phyloP scores from a whole-genome alignment of 768 basidiomycete species.

The Suillus hirtellus region DNA sequence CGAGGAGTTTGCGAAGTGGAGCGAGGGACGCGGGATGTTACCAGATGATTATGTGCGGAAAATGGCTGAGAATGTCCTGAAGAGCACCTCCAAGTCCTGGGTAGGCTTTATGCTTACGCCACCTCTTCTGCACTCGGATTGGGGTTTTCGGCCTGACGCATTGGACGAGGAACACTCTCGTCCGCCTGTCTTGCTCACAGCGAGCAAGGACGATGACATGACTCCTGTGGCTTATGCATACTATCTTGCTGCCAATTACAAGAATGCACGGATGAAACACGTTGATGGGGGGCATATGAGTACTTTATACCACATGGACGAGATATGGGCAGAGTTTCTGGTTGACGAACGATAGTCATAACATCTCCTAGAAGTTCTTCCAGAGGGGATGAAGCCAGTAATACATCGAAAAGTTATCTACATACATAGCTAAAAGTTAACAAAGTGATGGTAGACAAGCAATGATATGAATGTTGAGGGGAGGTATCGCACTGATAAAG shows the following conservation, averaged over 20 bases:
- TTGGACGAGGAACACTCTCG: slow-evolving; percentile 47
- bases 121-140: slow-evolving; percentile 47
- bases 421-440: slow-evolving; percentile 4
- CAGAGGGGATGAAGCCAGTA: slow-evolving; percentile 10
- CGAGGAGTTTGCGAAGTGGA: slow-evolving; percentile 40
- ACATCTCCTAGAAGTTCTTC: not conserved
- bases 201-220: slow-evolving; percentile 43
- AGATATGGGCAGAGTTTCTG: slow-evolving; percentile 43
- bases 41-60: slow-evolving; percentile 46
- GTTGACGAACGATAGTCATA: slow-evolving; percentile 13
- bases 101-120: slow-evolving; percentile 49
- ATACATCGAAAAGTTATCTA: not conserved
- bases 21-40: slow-evolving; percentile 36
- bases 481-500: slow-evolving; percentile 25
- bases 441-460: not conserved
- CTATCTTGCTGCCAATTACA: slow-evolving; percentile 50
- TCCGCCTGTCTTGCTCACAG: slow-evolving; percentile 47
- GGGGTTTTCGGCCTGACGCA: slow-evolving; percentile 46
- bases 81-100: slow-evolving; percentile 53
- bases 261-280: slow-evolving; percentile 41
- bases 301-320: slow-evolving; percentile 44
- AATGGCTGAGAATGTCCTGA: slow-evolving; percentile 42
- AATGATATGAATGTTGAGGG: slow-evolving; percentile 22
- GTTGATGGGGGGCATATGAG: slow-evolving; percentile 54
- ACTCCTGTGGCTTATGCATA: slow-evolving; percentile 44